Percentiles rank a stretch among this genome's conserved stretches.
Evolutionary conservation across 495 filamentous ascomycete species (phyloP).

Genomic region (Amniculicola lignicola): DNA sequence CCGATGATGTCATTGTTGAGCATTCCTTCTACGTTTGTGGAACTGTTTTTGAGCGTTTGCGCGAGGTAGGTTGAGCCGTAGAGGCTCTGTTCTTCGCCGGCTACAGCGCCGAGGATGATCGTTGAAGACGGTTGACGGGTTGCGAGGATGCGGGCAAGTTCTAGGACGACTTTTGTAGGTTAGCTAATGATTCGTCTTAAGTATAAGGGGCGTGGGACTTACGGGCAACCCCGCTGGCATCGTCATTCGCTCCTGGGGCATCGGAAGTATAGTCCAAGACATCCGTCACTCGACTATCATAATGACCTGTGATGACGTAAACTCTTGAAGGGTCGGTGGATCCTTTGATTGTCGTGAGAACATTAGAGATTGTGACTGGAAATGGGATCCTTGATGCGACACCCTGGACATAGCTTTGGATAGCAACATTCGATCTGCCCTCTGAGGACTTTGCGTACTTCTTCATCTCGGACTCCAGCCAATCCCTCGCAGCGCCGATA

Average conservation of each 20-base stretch:
- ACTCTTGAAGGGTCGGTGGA: slow-evolving; percentile 46
- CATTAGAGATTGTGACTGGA: slow-evolving; percentile 49
- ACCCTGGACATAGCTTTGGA: slow-evolving; percentile 47
- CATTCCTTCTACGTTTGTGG: slow-evolving; percentile 50
- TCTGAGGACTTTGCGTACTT: slow-evolving; percentile 19
- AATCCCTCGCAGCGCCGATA: slow-evolving; percentile 55
- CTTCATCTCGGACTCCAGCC: slow-evolving; percentile 46
- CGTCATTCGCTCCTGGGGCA: slow-evolving; percentile 55
- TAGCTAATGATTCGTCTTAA: background rate
- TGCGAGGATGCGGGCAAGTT: slow-evolving; percentile 50
- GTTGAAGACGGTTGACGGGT: slow-evolving; percentile 46
- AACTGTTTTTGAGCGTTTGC: slow-evolving; percentile 47
- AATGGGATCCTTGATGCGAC: slow-evolving; percentile 46
- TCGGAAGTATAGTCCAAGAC: slow-evolving; percentile 49
- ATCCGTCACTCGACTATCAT: slow-evolving; percentile 51
- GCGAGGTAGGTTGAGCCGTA: slow-evolving; percentile 51
- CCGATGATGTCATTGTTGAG: slow-evolving; percentile 55
- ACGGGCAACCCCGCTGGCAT: slow-evolving; percentile 44
- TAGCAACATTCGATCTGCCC: slow-evolving; percentile 43
- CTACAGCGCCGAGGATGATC: slow-evolving; percentile 52
- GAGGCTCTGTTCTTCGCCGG: slow-evolving; percentile 54
- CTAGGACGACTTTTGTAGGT: slow-evolving; percentile 47
- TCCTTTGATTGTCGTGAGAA: slow-evolving; percentile 52
- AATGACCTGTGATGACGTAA: slow-evolving; percentile 54
- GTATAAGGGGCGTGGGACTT: slow-evolving; percentile 3